Base-by-base conservation (phyloP, 805 yeast genomes). In the Candida nonsorbophila region DNA sequence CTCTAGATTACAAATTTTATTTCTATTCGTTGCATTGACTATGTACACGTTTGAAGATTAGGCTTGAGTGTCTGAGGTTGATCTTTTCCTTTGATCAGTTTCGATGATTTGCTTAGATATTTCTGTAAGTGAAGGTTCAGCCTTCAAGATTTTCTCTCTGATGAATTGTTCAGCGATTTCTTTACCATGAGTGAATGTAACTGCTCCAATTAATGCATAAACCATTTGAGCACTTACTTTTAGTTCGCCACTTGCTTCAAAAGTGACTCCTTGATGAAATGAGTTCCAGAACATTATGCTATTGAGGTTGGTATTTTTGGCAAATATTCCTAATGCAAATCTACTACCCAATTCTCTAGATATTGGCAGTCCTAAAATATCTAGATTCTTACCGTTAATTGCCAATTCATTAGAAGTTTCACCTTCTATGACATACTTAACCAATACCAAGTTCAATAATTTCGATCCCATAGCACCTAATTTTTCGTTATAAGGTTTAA, bases 401-500 rank as follows among this genome's bases (percentile, higher is more conserved):
- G 69, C 57, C 32, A 43, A 38, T 11, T 49, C 60, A 33, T 58
- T 55, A 30, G 28, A 27, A 22, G 34, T 32, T 37, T 53, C 41
- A 13, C 42, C 40, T 31, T 42, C 67, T 26, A 58, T 42, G 10
- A 67, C 72, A 34, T 49, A 49, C 44, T 72, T 70, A 19, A 75
- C 66, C 22, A 67, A 55, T 31, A 47, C 52, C 28, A 69, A 61
- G 48, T 75, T 77, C 40, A 81, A 53, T 43, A 78, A 58, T 47
- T 79, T 80, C 20, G 70, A 50, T 11, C 94, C 97, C 51, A 85
- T 61, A 24, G 80, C 71, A 12, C 85, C 68, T 44, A 90, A 65
- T 53, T 81, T 83, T 52, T 87, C 96, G 59, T 88, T 90, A 60
- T 84, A 85, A 6, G 97, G 96, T 45, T 79, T 77, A 38, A 73